Evolutionary conservation across 2,329 filamentous ascomycete genomes (phyloP).

Genomic region (Hymenoscyphus fructigenus): DNA sequence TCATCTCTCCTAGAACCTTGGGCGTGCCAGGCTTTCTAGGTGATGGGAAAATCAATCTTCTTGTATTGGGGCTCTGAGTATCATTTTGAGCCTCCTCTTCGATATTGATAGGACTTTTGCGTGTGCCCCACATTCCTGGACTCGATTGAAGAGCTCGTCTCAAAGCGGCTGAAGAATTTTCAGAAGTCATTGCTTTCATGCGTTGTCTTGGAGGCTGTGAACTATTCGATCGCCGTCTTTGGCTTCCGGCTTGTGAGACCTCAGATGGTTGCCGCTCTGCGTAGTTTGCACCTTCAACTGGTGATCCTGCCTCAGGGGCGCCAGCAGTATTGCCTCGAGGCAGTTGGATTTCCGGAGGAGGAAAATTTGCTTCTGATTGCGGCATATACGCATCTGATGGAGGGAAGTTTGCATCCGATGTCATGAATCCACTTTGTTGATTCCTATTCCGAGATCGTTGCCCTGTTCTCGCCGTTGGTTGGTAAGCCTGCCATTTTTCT

Average conservation of each 20-base stretch:
- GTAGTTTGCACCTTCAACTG: conserved; percentile 15
- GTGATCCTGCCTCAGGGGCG: conserved; percentile 1
- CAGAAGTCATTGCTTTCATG: conserved; percentile 34
- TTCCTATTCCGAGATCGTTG: conserved; percentile 36
- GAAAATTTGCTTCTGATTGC: conserved; percentile 41
- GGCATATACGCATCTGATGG: conserved; percentile 55
- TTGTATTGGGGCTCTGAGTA: conserved; percentile 43
- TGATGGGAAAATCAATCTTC: conserved; percentile 74
- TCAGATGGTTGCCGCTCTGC: conserved; percentile 4
- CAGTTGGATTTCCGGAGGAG: conserved; percentile 29
- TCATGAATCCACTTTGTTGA: conserved; percentile 11
- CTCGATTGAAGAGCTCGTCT: conserved; percentile 38
- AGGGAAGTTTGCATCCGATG: conserved; percentile 26
- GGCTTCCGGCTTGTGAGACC: conserved; percentile 13
- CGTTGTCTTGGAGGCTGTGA: conserved; percentile 29
- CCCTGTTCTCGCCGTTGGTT: conserved; percentile 16
- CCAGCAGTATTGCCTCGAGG: conserved; percentile 24
- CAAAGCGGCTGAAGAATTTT: conserved; percentile 34
- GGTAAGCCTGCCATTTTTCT: conserved; percentile 67
- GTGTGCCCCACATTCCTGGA: conserved; percentile 49
- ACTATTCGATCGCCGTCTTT: conserved; percentile 28
- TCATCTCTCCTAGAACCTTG: conserved; percentile 60
- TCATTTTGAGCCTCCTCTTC: conserved; percentile 50
- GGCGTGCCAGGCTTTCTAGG: conserved; percentile 64
- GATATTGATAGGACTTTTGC: conserved; percentile 55